A percentile compares a stretch with the other conserved stretches of the same genome.
Evolutionary conservation across 129 eudicot species (phyloP).

Genomic region (Centrapalus pauciflorus): DNA sequence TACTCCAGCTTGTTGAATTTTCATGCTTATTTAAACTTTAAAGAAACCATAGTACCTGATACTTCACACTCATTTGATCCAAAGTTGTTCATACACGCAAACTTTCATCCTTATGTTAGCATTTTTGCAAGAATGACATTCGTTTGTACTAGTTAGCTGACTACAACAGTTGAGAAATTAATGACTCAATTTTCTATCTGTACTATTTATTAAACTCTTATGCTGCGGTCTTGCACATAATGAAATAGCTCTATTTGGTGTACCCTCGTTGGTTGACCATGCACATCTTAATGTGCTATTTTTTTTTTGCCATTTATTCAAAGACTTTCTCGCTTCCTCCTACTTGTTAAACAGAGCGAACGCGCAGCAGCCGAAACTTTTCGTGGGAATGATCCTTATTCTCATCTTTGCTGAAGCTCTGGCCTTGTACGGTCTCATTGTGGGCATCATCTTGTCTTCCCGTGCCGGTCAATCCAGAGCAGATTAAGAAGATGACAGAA

Average conservation of each 20-base stretch:
- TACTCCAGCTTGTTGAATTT: background rate
- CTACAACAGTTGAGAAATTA: too few relatives aligned
- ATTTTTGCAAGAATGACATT: too few relatives aligned
- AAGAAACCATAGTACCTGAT: too few relatives aligned
- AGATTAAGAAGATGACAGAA: constrained; percentile 35
- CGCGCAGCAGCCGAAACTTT: constrained; percentile 68
- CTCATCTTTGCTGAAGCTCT: constrained; percentile 69
- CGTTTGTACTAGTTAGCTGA: too few relatives aligned
- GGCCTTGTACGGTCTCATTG: constrained; percentile 61
- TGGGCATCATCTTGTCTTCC: constrained; percentile 70
- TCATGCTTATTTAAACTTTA: too few relatives aligned
- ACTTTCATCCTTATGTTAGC: too few relatives aligned
- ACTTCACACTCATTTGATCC: too few relatives aligned
- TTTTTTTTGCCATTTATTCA: background rate
- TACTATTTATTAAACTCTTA: too few relatives aligned
- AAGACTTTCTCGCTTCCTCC: background rate
- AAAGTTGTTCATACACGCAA: too few relatives aligned
- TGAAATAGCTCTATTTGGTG: background rate
- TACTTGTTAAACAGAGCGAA: constrained; percentile 48
- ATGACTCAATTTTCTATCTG: too few relatives aligned
- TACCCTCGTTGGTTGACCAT: background rate
- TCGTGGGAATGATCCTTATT: constrained; percentile 71
- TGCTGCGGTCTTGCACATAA: background rate
- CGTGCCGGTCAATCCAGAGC: constrained; percentile 79
- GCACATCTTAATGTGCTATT: background rate